Percentiles rank a stretch among this genome's conserved stretches.
Conservation (phyloP, 73 alveolate species). For the Durusdinium trenchii region DNA sequence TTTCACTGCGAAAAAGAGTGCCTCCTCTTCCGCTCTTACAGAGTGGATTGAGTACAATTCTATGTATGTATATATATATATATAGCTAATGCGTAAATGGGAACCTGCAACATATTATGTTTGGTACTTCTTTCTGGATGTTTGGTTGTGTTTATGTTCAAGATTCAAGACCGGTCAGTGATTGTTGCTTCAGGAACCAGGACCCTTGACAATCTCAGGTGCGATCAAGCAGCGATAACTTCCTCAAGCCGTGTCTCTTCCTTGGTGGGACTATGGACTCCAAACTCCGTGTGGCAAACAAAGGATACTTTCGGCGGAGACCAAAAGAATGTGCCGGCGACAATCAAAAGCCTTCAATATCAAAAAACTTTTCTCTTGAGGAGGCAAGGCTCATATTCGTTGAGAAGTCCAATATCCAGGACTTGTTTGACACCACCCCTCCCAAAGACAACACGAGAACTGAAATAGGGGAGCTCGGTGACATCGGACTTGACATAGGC, state of each 20-base stretch:
- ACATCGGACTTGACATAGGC: constrained; percentile 90
- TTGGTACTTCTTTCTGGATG: background rate
- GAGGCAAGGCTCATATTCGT: constrained; percentile 25
- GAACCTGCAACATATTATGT: background rate
- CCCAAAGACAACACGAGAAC: constrained; percentile 48
- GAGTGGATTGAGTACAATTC: background rate
- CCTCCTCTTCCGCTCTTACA: background rate
- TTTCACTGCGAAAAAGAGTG: too few species aligned
- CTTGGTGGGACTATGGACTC: background rate
- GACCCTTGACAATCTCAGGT: too few species aligned
- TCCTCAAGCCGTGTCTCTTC: constrained; percentile 37
- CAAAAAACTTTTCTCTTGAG: background rate
- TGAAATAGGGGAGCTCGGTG: constrained; percentile 54
- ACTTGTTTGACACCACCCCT: constrained; percentile 50
- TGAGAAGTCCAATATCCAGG: constrained; percentile 49
- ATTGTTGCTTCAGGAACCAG: too few species aligned
- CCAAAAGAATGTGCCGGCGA: too few species aligned
- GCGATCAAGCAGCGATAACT: constrained; percentile 9
- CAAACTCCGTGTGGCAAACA: background rate
- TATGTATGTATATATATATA: background rate
- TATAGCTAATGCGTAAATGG: background rate
- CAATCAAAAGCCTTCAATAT: background rate
- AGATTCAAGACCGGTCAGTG: background rate
- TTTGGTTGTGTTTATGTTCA: background rate
- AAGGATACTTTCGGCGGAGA: too few species aligned